Evolutionary conservation across 2,329 filamentous ascomycete genomes (phyloP).

Genomic region (Neofusicoccum umdonicola): DNA sequence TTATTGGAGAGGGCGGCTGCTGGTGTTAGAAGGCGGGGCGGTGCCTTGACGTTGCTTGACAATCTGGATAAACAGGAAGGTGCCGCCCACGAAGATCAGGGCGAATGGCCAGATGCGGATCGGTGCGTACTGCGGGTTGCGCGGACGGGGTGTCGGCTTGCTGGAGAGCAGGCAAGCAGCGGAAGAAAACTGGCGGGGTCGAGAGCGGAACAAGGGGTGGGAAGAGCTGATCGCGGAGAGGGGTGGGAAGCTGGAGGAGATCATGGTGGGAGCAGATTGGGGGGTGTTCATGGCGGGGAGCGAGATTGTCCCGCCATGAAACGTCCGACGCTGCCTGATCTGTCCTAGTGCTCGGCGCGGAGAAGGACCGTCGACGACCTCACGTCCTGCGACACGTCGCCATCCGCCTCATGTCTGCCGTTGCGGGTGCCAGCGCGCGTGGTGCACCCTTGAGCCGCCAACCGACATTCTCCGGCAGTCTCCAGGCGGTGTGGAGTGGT

Average conservation of each 20-base stretch:
- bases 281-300: slow-evolving; percentile 14
- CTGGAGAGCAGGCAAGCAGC: slow-evolving; percentile 21
- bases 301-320: slow-evolving; percentile 14
- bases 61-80: slow-evolving; percentile 46
- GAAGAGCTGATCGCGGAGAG: slow-evolving; percentile 18
- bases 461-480: too few relatives aligned
- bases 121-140: slow-evolving; percentile 37
- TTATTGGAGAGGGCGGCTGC: slow-evolving; percentile 7
- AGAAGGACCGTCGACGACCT: slow-evolving; percentile 2
- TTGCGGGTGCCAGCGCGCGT: too few relatives aligned
- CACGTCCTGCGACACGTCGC: neutral
- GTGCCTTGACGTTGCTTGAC: slow-evolving; percentile 45
- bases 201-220: slow-evolving; percentile 5
- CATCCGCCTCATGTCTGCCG: neutral
- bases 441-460: too few relatives aligned
- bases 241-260: slow-evolving; percentile 24
- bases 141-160: slow-evolving; percentile 16
- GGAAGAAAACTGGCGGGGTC: slow-evolving; percentile 27
- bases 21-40: slow-evolving; percentile 20
- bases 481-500: too few relatives aligned
- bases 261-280: slow-evolving; percentile 29
- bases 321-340: neutral
- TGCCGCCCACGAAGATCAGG: slow-evolving; percentile 47
- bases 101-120: slow-evolving; percentile 46
- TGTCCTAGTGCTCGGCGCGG: slow-evolving; percentile 7